Conservation (phyloP, 441 rosid genomes). For the Adansonia gregorii region DNA sequence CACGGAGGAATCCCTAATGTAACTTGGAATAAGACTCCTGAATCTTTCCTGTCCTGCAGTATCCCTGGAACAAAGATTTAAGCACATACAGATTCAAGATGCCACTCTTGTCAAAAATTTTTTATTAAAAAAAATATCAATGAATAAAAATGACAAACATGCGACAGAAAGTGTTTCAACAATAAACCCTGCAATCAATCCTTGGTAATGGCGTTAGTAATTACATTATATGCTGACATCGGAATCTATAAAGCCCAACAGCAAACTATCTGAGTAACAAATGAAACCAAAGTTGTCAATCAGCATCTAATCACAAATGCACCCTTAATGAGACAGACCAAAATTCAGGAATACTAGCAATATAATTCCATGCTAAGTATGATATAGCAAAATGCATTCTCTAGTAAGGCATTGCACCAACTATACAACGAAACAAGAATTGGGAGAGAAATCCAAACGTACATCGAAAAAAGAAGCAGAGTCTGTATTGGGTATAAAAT, state of each 20-base stretch:
- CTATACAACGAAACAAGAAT: not conserved
- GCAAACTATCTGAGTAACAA: not conserved
- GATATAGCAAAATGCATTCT: not conserved
- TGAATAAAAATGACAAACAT: not conserved
- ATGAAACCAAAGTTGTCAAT: not conserved
- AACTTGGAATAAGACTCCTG: conserved; percentile 88
- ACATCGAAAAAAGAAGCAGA: not conserved
- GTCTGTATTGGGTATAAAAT: not conserved
- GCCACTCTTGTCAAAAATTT: not conserved
- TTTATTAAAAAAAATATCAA: not conserved
- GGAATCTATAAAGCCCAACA: not conserved
- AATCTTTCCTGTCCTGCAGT: conserved; percentile 91
- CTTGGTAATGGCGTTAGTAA: not conserved
- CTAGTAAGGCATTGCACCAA: not conserved
- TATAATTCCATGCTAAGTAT: not conserved
- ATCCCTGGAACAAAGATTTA: conserved; percentile 53
- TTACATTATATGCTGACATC: not conserved
- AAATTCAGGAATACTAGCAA: not conserved
- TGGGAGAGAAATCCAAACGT: not conserved
- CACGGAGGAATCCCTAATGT: conserved; percentile 81
- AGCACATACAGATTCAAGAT: not conserved
- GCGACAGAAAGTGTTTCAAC: not conserved
- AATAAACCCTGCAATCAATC: not conserved
- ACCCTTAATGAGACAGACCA: not conserved
- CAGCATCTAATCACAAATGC: not conserved